Evolutionary conservation across 2,329 filamentous ascomycete genomes (phyloP).

Genomic region (Colletotrichum zoysiae): DNA sequence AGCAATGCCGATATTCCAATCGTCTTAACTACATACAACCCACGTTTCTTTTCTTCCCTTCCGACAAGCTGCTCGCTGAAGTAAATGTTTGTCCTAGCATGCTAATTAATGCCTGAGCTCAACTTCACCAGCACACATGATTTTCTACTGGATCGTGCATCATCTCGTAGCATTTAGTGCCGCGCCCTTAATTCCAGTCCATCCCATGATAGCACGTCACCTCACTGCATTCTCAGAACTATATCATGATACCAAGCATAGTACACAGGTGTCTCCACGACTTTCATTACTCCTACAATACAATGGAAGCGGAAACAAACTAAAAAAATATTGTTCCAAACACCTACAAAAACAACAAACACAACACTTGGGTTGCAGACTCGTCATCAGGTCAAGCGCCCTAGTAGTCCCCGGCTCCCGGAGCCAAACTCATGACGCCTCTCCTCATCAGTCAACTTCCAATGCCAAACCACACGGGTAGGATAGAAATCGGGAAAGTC

Average conservation of each 20-base stretch:
- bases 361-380: neutral
- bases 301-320: neutral
- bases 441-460: conserved; percentile 21
- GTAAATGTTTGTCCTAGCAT: too few species aligned
- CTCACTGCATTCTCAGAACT: neutral
- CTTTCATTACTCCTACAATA: too few species aligned
- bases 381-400: neutral
- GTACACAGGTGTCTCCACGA: too few species aligned
- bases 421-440: neutral
- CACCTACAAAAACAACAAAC: neutral
- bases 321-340: too few species aligned
- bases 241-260: neutral
- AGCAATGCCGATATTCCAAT: too few species aligned
- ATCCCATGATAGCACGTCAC: neutral
- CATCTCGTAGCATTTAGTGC: neutral
- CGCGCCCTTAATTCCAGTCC: neutral
- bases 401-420: neutral
- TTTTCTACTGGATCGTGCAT: neutral
- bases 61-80: too few species aligned
- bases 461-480: conserved; percentile 32
- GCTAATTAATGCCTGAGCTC: neutral
- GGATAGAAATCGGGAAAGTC: conserved; percentile 32
- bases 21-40: too few species aligned
- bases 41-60: too few species aligned
- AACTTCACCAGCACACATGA: neutral